Percentiles rank a stretch among this genome's conserved stretches.
Conservation (phyloP, 2,329 filamentous ascomycete genomes). For the Anthostomella pinea region DNA sequence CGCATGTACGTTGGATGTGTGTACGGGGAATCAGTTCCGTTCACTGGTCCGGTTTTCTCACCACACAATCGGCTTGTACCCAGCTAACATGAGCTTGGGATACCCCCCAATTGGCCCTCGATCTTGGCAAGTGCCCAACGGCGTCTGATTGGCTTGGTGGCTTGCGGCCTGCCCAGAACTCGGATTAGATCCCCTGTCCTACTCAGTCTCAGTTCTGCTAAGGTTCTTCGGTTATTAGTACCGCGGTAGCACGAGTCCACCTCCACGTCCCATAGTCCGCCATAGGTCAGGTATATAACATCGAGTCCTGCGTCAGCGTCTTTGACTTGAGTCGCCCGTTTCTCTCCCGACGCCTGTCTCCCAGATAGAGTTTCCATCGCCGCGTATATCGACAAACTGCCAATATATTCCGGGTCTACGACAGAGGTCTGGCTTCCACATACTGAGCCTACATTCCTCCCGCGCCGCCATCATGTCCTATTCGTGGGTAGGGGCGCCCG, state of each 20-base stretch:
- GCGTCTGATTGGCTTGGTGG: constrained; percentile 21
- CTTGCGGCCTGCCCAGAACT: constrained; percentile 22
- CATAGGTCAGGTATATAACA: no score
- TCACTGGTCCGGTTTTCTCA: not conserved
- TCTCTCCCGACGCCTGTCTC: no score
- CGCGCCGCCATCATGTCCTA: constrained; percentile 46
- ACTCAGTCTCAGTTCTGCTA: no score
- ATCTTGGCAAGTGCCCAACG: constrained; percentile 8
- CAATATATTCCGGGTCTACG: no score
- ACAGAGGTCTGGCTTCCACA: not conserved
- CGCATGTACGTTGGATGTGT: no score
- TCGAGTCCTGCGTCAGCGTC: constrained; percentile 7
- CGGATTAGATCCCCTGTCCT: constrained; percentile 15
- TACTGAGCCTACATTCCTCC: not conserved
- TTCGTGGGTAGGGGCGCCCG: constrained; percentile 55
- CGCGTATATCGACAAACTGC: no score
- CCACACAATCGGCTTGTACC: no score
- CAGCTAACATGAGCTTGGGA: constrained; percentile 13
- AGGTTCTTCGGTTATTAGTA: no score
- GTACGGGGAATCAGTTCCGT: constrained; percentile 3
- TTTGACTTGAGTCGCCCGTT: not conserved
- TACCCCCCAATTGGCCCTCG: not conserved
- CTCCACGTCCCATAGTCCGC: no score
- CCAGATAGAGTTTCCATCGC: not conserved
- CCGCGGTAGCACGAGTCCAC: constrained; percentile 11